Conservation (phyloP, 345 rosid genomes). For the Populus tremula region DNA sequence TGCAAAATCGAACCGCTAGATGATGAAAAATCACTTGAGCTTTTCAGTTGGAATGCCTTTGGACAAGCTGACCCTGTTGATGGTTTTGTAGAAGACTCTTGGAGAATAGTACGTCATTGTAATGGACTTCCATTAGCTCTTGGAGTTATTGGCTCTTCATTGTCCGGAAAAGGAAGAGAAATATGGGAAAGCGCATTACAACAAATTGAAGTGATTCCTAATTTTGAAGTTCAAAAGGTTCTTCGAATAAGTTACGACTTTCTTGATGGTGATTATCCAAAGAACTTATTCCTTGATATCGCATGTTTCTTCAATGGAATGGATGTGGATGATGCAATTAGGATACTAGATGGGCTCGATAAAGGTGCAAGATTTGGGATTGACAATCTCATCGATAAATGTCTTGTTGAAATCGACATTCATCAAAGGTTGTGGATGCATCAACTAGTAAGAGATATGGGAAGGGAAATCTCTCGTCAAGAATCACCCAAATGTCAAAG, state of each 20-base stretch:
- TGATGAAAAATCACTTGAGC: too few relatives aligned
- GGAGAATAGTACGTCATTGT: neutral
- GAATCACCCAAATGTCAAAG: neutral
- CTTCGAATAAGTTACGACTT: neutral
- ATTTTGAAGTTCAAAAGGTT: neutral
- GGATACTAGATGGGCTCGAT: neutral
- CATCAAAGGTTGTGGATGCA: neutral
- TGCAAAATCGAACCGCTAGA: too few relatives aligned
- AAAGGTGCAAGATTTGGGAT: neutral
- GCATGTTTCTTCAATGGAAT: neutral
- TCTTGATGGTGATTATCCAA: neutral
- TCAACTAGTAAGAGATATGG: neutral
- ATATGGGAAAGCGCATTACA: neutral
- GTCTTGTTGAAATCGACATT: too few relatives aligned
- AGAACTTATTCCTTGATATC: neutral
- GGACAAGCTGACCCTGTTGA: too few relatives aligned
- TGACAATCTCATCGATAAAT: neutral
- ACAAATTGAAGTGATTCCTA: neutral
- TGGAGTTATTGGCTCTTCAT: neutral
- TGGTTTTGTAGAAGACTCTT: too few relatives aligned
- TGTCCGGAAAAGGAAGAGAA: too few relatives aligned
- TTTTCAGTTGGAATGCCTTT: too few relatives aligned
- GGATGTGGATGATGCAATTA: neutral
- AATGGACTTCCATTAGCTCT: neutral
- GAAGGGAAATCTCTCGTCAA: neutral